These are phyloP conservation scores for Discostella stelligeroides DNA, from an alignment of 108 stramenopile species.

Conservation along the genomic window DNA sequence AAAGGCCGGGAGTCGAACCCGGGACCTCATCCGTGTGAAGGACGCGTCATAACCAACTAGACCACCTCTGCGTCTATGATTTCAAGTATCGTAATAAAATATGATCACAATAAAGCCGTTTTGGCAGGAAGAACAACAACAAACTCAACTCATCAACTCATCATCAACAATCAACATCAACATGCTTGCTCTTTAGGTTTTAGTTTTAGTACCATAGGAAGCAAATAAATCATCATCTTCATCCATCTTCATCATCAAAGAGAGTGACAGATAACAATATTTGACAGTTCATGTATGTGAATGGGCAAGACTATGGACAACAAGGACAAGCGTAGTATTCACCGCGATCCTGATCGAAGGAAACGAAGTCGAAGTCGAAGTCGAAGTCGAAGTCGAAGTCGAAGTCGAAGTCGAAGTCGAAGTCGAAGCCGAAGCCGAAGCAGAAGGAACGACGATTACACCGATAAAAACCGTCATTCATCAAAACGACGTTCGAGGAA, in stretches of 20 bases:
- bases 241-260: too few species aligned
- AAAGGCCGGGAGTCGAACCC: slow-evolving; percentile 39
- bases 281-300: too few species aligned
- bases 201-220: too few species aligned
- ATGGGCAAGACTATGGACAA: too few species aligned
- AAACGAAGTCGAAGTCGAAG: too few species aligned
- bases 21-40: slow-evolving; percentile 45
- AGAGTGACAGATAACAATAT: too few species aligned
- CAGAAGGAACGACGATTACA: not conserved
- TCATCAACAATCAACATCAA: too few species aligned
- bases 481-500: slow-evolving; percentile 18
- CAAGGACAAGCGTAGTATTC: too few species aligned
- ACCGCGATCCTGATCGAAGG: too few species aligned
- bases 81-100: not conserved
- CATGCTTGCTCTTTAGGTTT: too few species aligned
- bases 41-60: slow-evolving; percentile 49
- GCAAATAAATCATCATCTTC: too few species aligned
- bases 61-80: slow-evolving; percentile 54
- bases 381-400: too few species aligned
- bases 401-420: not conserved
- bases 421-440: slow-evolving; percentile 16
- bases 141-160: not conserved
- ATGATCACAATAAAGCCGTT: not conserved
- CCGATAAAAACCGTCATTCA: slow-evolving; percentile 7
- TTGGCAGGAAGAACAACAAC: not conserved